These are phyloP conservation scores for Jasminum sambac DNA, from an alignment of 257 asterid species.

Conservation along the genomic window DNA sequence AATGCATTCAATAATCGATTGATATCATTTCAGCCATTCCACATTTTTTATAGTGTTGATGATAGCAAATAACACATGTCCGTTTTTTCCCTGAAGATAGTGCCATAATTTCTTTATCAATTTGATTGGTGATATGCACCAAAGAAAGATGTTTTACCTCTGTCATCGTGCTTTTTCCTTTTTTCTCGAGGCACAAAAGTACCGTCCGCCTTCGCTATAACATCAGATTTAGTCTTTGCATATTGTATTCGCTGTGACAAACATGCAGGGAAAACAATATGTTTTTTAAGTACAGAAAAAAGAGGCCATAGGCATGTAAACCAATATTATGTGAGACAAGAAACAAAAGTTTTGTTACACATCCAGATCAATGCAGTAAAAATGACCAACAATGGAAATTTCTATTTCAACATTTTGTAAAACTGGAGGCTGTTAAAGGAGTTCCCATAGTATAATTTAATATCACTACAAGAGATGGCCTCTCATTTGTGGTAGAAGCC, in stretches of 20 bases:
- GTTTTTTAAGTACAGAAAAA: slow-evolving; percentile 6
- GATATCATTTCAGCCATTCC: background rate
- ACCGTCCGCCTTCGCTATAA: slow-evolving; percentile 87
- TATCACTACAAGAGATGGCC: background rate
- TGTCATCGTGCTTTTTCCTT: slow-evolving; percentile 88
- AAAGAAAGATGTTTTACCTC: slow-evolving; percentile 48
- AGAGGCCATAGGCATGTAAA: background rate
- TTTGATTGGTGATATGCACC: slow-evolving; percentile 4
- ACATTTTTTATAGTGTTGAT: background rate
- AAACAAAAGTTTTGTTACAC: background rate
- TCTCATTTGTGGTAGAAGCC: background rate
- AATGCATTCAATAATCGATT: background rate
- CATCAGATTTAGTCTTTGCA: slow-evolving; percentile 92
- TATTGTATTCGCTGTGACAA: slow-evolving; percentile 77
- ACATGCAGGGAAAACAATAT: slow-evolving; percentile 5
- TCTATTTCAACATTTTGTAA: background rate
- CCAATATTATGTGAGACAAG: background rate
- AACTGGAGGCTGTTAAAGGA: background rate
- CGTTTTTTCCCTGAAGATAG: background rate
- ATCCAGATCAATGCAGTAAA: background rate
- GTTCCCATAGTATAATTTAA: background rate
- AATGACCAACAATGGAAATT: background rate
- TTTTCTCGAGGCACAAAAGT: slow-evolving; percentile 92
- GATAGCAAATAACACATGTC: background rate
- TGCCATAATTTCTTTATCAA: slow-evolving; percentile 3